These are phyloP conservation scores for Atkinsonella texensis DNA, from an alignment of 2,329 filamentous ascomycete genomes.

Conservation along the genomic window DNA sequence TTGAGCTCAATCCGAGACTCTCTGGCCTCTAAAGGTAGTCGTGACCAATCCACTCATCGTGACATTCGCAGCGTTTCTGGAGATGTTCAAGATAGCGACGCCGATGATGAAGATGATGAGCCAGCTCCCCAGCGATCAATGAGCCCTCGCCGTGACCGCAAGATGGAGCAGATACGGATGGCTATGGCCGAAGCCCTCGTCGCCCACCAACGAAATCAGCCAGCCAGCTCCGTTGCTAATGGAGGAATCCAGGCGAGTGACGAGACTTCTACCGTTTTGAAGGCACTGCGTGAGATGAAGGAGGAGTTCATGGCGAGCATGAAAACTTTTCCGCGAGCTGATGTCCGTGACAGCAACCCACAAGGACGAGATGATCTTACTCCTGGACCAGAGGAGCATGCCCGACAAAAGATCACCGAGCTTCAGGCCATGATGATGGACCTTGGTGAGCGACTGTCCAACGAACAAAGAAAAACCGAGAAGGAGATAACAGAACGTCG, in stretches of 20 bases:
- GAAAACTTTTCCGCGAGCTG: slow-evolving; percentile 21
- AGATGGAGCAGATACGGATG: slow-evolving; percentile 67
- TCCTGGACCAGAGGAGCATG: slow-evolving; percentile 37
- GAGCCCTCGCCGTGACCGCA: slow-evolving; percentile 69
- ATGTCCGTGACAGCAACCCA: slow-evolving; percentile 38
- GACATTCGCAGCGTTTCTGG: slow-evolving; percentile 55
- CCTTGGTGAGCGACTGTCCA: slow-evolving; percentile 43
- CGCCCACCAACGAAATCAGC: slow-evolving; percentile 35
- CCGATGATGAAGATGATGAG: slow-evolving; percentile 85
- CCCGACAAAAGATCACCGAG: slow-evolving; percentile 41
- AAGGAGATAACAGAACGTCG: slow-evolving; percentile 37
- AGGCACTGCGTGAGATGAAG: slow-evolving; percentile 55
- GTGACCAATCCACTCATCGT: slow-evolving; percentile 42
- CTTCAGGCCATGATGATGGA: slow-evolving; percentile 48
- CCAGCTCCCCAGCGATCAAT: slow-evolving; percentile 51
- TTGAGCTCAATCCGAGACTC: slow-evolving; percentile 64
- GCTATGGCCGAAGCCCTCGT: slow-evolving; percentile 64
- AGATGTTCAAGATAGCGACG: slow-evolving; percentile 72
- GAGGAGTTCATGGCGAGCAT: slow-evolving; percentile 26
- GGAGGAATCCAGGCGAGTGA: slow-evolving; percentile 13
- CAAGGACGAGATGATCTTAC: slow-evolving; percentile 35
- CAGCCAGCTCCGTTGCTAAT: slow-evolving; percentile 13
- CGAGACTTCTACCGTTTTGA: slow-evolving; percentile 42
- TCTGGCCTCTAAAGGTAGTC: slow-evolving; percentile 44
- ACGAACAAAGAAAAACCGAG: slow-evolving; percentile 35